Conservation (phyloP, 305 asterid genomes). For the Withania somnifera region DNA sequence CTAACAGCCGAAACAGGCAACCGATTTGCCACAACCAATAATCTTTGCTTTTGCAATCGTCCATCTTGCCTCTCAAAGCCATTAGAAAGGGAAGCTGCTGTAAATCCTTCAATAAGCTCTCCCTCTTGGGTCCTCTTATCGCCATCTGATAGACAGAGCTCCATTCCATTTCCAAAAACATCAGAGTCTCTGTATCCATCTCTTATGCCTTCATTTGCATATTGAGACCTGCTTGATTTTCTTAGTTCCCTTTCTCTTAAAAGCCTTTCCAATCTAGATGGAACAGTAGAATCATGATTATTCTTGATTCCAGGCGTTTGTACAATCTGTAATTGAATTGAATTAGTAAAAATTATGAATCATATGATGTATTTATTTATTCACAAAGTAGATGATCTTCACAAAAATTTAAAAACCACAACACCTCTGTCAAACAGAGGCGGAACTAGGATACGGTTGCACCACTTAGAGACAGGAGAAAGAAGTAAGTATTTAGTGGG, state of each 20-base stretch:
- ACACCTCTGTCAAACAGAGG: too few species aligned
- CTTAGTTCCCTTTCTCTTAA: conserved; percentile 68
- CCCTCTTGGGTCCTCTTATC: conserved; percentile 41
- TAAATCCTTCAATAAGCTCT: conserved; percentile 28
- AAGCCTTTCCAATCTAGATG: conserved; percentile 63
- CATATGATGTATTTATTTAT: not conserved
- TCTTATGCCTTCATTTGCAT: conserved; percentile 35
- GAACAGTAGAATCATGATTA: conserved; percentile 26
- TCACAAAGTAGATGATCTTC: not conserved
- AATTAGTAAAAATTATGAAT: conserved; percentile 10
- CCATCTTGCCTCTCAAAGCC: conserved; percentile 34
- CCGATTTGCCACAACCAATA: conserved; percentile 79
- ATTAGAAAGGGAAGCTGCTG: conserved; percentile 13
- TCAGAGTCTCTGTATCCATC: conserved; percentile 32
- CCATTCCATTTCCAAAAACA: conserved; percentile 20
- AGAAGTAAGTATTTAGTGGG: too few species aligned
- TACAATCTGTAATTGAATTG: conserved; percentile 23
- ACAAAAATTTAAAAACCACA: not conserved
- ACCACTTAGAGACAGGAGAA: too few species aligned
- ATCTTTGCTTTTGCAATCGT: conserved; percentile 40
- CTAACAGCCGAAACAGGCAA: conserved; percentile 75
- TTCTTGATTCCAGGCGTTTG: conserved; percentile 29
- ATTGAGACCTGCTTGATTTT: conserved; percentile 40
- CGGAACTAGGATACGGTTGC: too few species aligned
- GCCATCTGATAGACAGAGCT: conserved; percentile 23